phyloP scores from a whole-genome alignment of 1,139 yeast species.

The Saccharomyces pastorianus region DNA sequence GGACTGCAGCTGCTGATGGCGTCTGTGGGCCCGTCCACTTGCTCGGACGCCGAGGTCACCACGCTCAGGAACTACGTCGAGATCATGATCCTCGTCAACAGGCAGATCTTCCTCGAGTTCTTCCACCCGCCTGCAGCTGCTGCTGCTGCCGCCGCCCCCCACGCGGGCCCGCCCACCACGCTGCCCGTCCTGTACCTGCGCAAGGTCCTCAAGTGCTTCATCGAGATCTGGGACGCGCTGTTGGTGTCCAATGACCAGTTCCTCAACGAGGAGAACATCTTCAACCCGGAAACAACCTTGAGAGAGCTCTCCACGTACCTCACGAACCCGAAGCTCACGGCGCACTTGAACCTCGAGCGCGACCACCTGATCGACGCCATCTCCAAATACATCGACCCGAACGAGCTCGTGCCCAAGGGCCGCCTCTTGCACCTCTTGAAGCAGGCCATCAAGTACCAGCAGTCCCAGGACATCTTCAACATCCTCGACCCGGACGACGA shows the following conservation, averaged over 20 bases:
- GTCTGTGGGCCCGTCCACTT: neutral
- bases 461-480: slow-evolving; percentile 35
- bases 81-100: slow-evolving; percentile 33
- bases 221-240: slow-evolving; percentile 32
- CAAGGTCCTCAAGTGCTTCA: slow-evolving; percentile 29
- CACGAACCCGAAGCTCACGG: slow-evolving; percentile 20
- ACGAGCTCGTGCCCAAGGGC: slow-evolving; percentile 45
- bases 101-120: slow-evolving; percentile 37
- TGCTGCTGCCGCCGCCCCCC: neutral
- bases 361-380: slow-evolving; percentile 37
- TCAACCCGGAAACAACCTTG: slow-evolving; percentile 20
- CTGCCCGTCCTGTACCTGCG: slow-evolving; percentile 36
- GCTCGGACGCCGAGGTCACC: neutral
- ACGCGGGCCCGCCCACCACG: neutral
- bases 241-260: slow-evolving; percentile 26
- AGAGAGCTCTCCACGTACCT: slow-evolving; percentile 22
- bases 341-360: slow-evolving; percentile 23
- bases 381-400: slow-evolving; percentile 42
- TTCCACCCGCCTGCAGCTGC: neutral
- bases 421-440: slow-evolving; percentile 43
- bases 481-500: neutral
- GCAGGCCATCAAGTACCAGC: slow-evolving; percentile 46
- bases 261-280: slow-evolving; percentile 16
- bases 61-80: slow-evolving; percentile 10
- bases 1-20: neutral